Evolutionary conservation across 805 yeast genomes (phyloP), one percentile per base, ranked within the genome.

Genomic region (Pichia paraexigua): DNA sequence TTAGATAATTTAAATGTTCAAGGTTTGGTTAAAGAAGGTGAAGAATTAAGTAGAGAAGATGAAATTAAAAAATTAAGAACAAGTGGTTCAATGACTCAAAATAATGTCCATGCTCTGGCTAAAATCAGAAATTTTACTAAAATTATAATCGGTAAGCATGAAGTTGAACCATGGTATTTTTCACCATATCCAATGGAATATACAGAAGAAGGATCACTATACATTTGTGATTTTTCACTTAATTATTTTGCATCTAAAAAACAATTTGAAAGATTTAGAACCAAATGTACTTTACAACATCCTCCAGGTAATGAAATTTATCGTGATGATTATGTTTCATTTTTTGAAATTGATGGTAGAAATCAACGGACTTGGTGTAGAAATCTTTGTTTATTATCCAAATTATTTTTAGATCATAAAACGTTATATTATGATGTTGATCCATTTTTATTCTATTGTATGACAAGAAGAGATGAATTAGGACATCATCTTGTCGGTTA

Each of bases 251-350:
- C 95, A 5, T 87, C 96, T 0, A 74, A 77, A 55, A 88, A 87
- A 62, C 98, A 91, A 68, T 94, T 92, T 70, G 95, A 94, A 70
- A 74, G 99, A 56, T 94, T 89, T 70, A 76, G 98, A 62, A 67
- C 80, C 27, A 94, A 94, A 64, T 87, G 95, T 65, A 84, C 95
- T 1, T 74, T 94, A 69, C 82, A 85, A 64, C 98, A 92, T 63
- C 99, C 99, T 1, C 99, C 99, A 0, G 99, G 99, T 0, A 94
- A 94, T 70, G 99, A 94, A 63, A 91, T 94, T 22, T 94, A 94
- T 67, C 74, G 99, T 47, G 98, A 94, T 66, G 91, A 85, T 47
- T 81, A 84, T 60, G 92, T 94, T 41, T 87, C 97, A 18, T 94
- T 94, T 65, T 94, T 92, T 75, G 99, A 94, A 66, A 91, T 94